Conservation (phyloP, 1,284 basidiomycete species). For the Ganoderma leucocontextum region DNA sequence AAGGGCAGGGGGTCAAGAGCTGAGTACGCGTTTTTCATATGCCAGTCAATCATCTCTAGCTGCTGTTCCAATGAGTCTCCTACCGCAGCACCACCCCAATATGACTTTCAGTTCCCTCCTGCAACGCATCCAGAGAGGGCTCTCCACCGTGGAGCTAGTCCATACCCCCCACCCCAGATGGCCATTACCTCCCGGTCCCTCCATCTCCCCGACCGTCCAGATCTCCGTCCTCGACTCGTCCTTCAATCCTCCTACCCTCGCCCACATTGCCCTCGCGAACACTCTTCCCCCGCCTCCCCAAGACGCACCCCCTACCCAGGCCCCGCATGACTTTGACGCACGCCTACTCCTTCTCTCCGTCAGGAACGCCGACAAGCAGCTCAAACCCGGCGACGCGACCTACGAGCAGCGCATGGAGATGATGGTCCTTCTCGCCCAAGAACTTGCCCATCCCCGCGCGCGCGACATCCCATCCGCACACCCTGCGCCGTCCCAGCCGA, state of each 20-base stretch:
- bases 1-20: background rate
- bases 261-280: slow-evolving; percentile 84
- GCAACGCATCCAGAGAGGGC: slow-evolving; percentile 53
- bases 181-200: slow-evolving; percentile 50
- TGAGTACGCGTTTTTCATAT: slow-evolving; percentile 12
- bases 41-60: slow-evolving; percentile 14
- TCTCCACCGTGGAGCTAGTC: slow-evolving; percentile 61
- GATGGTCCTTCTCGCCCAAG: slow-evolving; percentile 75
- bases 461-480: background rate
- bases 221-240: slow-evolving; percentile 88
- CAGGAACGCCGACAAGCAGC: slow-evolving; percentile 88
- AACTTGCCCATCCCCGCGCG: slow-evolving; percentile 44
- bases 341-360: slow-evolving; percentile 87
- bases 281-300: slow-evolving; percentile 44
- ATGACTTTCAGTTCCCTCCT: slow-evolving; percentile 38
- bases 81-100: background rate
- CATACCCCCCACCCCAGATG: slow-evolving; percentile 62
- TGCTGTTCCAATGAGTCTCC: background rate
- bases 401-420: slow-evolving; percentile 82
- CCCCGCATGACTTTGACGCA: slow-evolving; percentile 66
- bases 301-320: slow-evolving; percentile 16
- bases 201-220: slow-evolving; percentile 41
- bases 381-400: slow-evolving; percentile 78
- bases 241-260: slow-evolving; percentile 93
- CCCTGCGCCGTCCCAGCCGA: background rate